A percentile compares a stretch with the other conserved stretches of the same genome.
Evolutionary conservation across 2,329 filamentous ascomycete species (phyloP).

Genomic region (Calcarisporium arbuscula): DNA sequence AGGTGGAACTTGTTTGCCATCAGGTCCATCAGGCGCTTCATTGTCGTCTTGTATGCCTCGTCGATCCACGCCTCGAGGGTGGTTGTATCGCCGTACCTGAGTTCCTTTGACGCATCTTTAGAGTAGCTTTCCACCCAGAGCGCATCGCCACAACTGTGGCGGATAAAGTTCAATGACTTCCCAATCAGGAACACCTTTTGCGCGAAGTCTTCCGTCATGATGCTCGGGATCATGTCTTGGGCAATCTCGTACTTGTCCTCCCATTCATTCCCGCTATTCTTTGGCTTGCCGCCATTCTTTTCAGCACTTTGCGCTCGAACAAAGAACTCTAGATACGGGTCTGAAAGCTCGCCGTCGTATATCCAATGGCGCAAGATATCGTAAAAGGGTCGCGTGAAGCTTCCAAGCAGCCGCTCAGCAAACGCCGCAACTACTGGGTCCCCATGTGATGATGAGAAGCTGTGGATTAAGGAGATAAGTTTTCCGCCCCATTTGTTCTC

Average conservation of each 20-base stretch:
- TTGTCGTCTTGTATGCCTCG: constrained; percentile 95
- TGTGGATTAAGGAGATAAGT: constrained; percentile 87
- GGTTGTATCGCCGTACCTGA: constrained; percentile 87
- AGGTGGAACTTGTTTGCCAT: constrained; percentile 95
- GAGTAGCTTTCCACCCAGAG: constrained; percentile 95
- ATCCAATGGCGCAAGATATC: constrained; percentile 96
- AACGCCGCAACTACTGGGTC: constrained; percentile 92
- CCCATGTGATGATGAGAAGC: constrained; percentile 86
- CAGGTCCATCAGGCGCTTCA: constrained; percentile 86
- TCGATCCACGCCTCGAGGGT: constrained; percentile 91
- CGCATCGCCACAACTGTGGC: constrained; percentile 88
- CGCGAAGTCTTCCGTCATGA: constrained; percentile 88
- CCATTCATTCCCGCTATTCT: constrained; percentile 84
- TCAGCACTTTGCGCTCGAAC: constrained; percentile 68
- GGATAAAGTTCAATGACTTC: constrained; percentile 96
- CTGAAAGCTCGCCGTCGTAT: constrained; percentile 95
- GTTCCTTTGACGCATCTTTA: constrained; percentile 83
- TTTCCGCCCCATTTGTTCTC: constrained; percentile 79
- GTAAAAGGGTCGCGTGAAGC: constrained; percentile 92
- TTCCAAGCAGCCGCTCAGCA: constrained; percentile 78
- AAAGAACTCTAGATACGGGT: constrained; percentile 94
- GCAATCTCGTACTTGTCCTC: constrained; percentile 93
- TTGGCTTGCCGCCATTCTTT: constrained; percentile 43
- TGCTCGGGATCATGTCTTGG: constrained; percentile 81
- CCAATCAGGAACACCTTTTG: constrained; percentile 96